phyloP scores from a whole-genome alignment of 805 yeast species.

The Tetrapisispora taiwanensis region DNA sequence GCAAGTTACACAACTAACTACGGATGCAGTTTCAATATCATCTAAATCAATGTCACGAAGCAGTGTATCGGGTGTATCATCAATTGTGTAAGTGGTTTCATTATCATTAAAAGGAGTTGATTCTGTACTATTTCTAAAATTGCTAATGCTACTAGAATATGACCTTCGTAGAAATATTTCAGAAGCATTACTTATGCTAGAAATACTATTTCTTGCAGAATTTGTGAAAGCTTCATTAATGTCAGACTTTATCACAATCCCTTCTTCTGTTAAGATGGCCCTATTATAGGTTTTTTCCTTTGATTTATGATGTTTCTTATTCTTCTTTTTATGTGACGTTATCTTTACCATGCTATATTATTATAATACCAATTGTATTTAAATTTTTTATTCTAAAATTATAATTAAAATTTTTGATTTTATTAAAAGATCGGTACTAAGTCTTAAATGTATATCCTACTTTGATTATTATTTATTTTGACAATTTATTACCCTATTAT shows the following conservation, averaged over 20 bases:
- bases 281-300: conserved; percentile 1
- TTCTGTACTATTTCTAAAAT: not conserved
- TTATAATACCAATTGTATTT: too few species aligned
- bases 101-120: not conserved
- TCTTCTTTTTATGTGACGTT: not conserved
- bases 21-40: conserved; percentile 25
- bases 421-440: too few species aligned
- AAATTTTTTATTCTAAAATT: too few species aligned
- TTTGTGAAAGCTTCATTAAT: conserved; percentile 7
- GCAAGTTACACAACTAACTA: conserved; percentile 30
- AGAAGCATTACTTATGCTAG: conserved; percentile 5
- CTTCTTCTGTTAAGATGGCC: conserved; percentile 29
- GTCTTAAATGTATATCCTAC: too few species aligned
- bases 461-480: too few species aligned
- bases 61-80: not conserved
- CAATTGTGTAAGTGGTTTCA: not conserved
- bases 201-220: conserved; percentile 6
- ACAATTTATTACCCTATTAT: too few species aligned
- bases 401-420: too few species aligned
- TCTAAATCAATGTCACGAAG: conserved; percentile 5
- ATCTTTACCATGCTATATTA: not conserved
- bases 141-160: conserved; percentile 1
- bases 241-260: conserved; percentile 28
- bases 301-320: not conserved
- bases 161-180: not conserved